Percentiles rank a stretch among this genome's conserved stretches.
Conservation (phyloP, 2,329 filamentous ascomycete species). For the Apiospora kogelbergensis region DNA sequence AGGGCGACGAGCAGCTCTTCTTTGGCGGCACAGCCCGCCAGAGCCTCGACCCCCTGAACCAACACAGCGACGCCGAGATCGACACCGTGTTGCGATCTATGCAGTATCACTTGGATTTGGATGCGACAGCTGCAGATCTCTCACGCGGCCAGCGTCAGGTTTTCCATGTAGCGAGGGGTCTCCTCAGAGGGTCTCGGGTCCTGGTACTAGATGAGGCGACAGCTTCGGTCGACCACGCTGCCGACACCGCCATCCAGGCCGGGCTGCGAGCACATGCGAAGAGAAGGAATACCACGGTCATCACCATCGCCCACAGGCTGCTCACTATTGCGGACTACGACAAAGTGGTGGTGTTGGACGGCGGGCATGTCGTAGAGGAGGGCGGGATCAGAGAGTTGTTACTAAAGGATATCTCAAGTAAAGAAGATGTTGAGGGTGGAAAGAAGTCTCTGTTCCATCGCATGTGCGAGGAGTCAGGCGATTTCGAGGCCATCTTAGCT, state of each 20-base stretch:
- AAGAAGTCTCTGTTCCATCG: background rate
- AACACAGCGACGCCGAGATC: background rate
- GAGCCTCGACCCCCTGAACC: background rate
- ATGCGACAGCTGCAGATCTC: background rate
- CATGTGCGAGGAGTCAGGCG: background rate
- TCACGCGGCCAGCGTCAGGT: slow-evolving; percentile 16
- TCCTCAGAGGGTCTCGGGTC: background rate
- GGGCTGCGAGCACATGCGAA: slow-evolving; percentile 8
- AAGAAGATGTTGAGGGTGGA: background rate
- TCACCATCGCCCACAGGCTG: slow-evolving; percentile 15
- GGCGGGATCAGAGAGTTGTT: background rate
- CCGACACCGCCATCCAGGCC: background rate
- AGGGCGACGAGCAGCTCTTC: background rate
- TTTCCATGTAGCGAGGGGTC: slow-evolving; percentile 14
- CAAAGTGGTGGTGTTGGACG: slow-evolving; percentile 1
- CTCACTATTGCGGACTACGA: slow-evolving; percentile 6
- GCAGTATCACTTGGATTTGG: background rate
- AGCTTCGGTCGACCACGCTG: background rate
- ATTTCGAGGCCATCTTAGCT: background rate
- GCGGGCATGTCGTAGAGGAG: background rate
- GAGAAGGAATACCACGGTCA: slow-evolving; percentile 13
- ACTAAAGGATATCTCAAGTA: background rate
- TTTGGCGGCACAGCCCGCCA: background rate
- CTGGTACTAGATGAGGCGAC: background rate
- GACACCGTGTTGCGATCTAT: background rate